Evolutionary conservation across 2,329 filamentous ascomycete genomes (phyloP), one percentile per base, ranked within the genome.

Genomic region (Bipolaris sorokiniana): DNA sequence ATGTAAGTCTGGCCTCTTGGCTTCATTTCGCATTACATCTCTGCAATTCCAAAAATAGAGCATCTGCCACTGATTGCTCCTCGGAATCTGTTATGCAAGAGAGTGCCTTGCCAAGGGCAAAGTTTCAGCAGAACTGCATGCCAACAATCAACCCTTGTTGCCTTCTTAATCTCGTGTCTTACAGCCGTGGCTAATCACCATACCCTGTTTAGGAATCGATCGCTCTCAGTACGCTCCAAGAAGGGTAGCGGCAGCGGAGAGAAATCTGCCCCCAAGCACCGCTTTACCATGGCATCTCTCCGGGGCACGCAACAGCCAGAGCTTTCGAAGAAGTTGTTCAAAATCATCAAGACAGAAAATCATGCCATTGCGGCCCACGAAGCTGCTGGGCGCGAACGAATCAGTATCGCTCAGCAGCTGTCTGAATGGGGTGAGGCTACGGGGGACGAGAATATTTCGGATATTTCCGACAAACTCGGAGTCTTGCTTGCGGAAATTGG

Each of bases 351-450:
- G 81, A 91, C 90, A 48, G 90, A 96, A 78, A 98, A 97, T 82
- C 88, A 90, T 73, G 88, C 93, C 34, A 92, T 98, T 69, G 83
- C 85, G 48, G 90, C 91, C 47, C 90, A 97, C 79, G 92, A 97
- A 80, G 81, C 86, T 6, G 95, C 94, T 6, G 91, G 88, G 47
- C 90, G 89, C 58, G 94, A 97, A 81, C 90, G 92, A 55, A 80
- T 91, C 59, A 86, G 87, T 48, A 92, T 98, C 70, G 95, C 93
- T 15, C 87, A 88, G 10, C 94, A 98, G 80, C 86, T 99, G 42
- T 96, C 92, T 7, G 93, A 98, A 67, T 99, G 95, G 95, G 95
- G 95, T 56, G 93, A 98, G 79, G 86, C 90, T 58, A 97, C 93
- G 1, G 86, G 87, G 51, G 95, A 99, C 71, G 92, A 96, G 60